Percentiles rank a stretch among this genome's conserved stretches.
These are phyloP conservation scores for Aspergillus sp. DNA, from an alignment of 2,329 filamentous ascomycete species.

Conservation along the genomic window DNA sequence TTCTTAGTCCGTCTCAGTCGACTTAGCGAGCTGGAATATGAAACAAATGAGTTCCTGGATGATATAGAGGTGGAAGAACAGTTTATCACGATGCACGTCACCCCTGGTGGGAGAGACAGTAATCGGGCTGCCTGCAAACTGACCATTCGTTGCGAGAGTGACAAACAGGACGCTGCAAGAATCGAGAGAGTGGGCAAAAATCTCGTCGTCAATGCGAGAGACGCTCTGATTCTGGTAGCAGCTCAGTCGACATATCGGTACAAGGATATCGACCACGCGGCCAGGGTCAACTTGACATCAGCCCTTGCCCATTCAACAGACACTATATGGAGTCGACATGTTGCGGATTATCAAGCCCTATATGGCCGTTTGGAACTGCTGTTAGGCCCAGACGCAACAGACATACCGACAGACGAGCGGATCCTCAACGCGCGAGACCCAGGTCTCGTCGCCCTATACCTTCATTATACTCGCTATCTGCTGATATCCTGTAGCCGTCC, in stretches of 20 bases:
- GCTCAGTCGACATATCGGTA: slow-evolving; percentile 43
- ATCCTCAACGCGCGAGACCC: slow-evolving; percentile 43
- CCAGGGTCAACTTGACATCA: slow-evolving; percentile 25
- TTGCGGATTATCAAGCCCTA: slow-evolving; percentile 34
- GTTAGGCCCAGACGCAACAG: slow-evolving; percentile 22
- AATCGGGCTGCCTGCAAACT: slow-evolving; percentile 36
- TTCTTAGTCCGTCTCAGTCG: slow-evolving; percentile 35
- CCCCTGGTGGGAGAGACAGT: slow-evolving; percentile 37
- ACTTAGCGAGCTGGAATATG: slow-evolving; percentile 44
- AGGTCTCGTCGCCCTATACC: slow-evolving; percentile 54
- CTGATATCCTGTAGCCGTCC: slow-evolving; percentile 56
- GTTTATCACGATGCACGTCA: slow-evolving; percentile 38
- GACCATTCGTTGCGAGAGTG: slow-evolving; percentile 25
- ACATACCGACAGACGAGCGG: slow-evolving; percentile 32
- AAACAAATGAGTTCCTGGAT: slow-evolving; percentile 47
- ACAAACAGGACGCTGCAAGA: slow-evolving; percentile 20
- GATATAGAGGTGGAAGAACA: slow-evolving; percentile 29
- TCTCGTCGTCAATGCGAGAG: slow-evolving; percentile 37
- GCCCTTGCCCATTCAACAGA: slow-evolving; percentile 23
- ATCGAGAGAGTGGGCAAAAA: slow-evolving; percentile 31
- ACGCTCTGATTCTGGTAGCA: slow-evolving; percentile 39
- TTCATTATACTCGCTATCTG: slow-evolving; percentile 55
- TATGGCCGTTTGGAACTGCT: slow-evolving; percentile 32
- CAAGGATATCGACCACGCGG: slow-evolving; percentile 21
- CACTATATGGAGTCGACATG: slow-evolving; percentile 29